phyloP scores from a whole-genome alignment of 2,329 filamentous ascomycete species.

The Botrytis fabae region DNA sequence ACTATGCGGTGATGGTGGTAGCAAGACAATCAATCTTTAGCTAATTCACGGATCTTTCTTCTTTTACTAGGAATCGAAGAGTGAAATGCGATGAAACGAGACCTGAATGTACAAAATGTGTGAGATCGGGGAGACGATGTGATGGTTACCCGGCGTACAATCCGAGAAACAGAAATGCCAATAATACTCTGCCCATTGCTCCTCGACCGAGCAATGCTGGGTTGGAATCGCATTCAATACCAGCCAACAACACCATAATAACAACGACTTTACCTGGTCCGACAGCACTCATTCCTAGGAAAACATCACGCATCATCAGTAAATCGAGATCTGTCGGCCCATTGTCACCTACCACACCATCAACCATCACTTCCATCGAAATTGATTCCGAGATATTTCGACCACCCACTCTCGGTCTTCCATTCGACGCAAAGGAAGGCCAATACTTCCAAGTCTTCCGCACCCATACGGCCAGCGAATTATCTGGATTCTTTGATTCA shows the following conservation, averaged over 20 bases:
- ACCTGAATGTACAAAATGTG: conserved; percentile 60
- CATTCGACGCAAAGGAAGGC: conserved; percentile 53
- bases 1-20: background rate
- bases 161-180: conserved; percentile 26
- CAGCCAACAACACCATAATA: conserved; percentile 21
- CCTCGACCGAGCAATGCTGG: conserved; percentile 27
- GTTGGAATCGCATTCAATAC: conserved; percentile 4
- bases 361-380: conserved; percentile 9
- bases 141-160: conserved; percentile 54
- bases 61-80: conserved; percentile 51
- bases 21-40: background rate
- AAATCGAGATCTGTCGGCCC: conserved; percentile 21
- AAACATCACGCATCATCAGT: background rate
- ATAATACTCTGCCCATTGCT: conserved; percentile 33
- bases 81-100: conserved; percentile 68
- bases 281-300: background rate
- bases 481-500: conserved; percentile 67
- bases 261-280: conserved; percentile 6
- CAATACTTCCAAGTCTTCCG: conserved; percentile 64
- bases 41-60: conserved; percentile 20
- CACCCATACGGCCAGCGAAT: conserved; percentile 59
- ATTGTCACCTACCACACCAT: conserved; percentile 20
- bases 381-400: background rate
- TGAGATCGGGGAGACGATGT: conserved; percentile 58
- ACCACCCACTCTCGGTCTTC: conserved; percentile 25